A percentile compares a stretch with the other conserved stretches of the same genome.
These are phyloP conservation scores for Capsicum rhomboideum DNA, from an alignment of 257 asterid species.

Conservation along the genomic window DNA sequence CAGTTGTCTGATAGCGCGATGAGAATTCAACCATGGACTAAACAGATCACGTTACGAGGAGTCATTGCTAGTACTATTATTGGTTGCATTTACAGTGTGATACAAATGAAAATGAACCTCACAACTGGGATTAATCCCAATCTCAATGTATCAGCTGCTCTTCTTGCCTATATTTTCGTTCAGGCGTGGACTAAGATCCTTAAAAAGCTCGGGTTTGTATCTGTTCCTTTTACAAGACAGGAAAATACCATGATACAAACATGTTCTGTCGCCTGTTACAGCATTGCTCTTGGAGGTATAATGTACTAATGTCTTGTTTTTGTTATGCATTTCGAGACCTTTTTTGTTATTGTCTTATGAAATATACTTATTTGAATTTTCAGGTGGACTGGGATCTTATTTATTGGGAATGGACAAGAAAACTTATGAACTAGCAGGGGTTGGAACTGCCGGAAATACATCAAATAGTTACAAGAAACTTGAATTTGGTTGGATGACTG, in stretches of 20 bases:
- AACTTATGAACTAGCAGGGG: conserved; percentile 71
- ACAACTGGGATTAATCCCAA: conserved; percentile 80
- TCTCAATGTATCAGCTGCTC: conserved; percentile 82
- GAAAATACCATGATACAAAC: conserved; percentile 96
- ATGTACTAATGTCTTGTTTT: background rate
- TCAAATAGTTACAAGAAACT: conserved; percentile 66
- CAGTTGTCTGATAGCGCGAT: conserved; percentile 8
- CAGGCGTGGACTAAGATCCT: conserved; percentile 50
- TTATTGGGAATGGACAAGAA: conserved; percentile 64
- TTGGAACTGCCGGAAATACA: conserved; percentile 41
- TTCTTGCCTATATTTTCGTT: conserved; percentile 54
- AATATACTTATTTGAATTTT: background rate
- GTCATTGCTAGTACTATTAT: conserved; percentile 44
- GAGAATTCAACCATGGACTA: conserved; percentile 51
- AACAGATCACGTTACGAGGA: conserved; percentile 59
- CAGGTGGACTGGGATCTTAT: conserved; percentile 91
- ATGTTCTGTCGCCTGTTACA: conserved; percentile 82
- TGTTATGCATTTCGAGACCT: background rate
- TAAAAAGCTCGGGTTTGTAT: conserved; percentile 33
- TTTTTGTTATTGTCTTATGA: background rate
- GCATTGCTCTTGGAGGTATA: conserved; percentile 71
- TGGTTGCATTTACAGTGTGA: conserved; percentile 60
- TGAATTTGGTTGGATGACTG: conserved; percentile 80
- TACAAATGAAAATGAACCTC: conserved; percentile 66
- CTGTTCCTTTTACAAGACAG: conserved; percentile 69